phyloP scores from a whole-genome alignment of 768 basidiomycete species.

The Lactarius hengduanensis region DNA sequence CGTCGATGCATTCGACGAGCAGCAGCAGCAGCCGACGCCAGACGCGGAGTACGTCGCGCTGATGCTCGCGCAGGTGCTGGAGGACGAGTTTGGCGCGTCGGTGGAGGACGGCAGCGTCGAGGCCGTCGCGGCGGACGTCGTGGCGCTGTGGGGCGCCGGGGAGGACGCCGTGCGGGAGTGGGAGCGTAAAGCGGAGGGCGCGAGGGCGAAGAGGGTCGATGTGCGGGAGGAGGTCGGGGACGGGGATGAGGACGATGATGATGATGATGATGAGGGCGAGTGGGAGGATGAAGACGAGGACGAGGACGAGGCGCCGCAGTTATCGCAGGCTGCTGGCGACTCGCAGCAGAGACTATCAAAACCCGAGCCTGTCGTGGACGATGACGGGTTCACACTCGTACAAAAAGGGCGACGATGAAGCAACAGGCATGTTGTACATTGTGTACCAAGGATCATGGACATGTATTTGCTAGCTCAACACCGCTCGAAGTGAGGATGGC shows the following conservation, averaged over 20 bases:
- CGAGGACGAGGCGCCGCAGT: slow-evolving; percentile 54
- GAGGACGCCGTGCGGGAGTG: slow-evolving; percentile 54
- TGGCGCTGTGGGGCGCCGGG: slow-evolving; percentile 62
- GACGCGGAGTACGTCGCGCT: slow-evolving; percentile 82
- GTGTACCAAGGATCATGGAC: background rate
- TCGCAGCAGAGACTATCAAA: slow-evolving; percentile 34
- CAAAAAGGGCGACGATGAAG: slow-evolving; percentile 43
- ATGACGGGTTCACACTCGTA: slow-evolving; percentile 90
- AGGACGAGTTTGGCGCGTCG: slow-evolving; percentile 81
- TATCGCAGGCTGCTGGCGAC: slow-evolving; percentile 43
- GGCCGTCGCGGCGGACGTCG: slow-evolving; percentile 67
- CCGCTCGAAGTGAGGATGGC: slow-evolving; percentile 10
- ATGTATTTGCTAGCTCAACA: slow-evolving; percentile 13
- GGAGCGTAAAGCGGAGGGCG: slow-evolving; percentile 59
- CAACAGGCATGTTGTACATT: slow-evolving; percentile 22
- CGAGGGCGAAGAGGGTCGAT: slow-evolving; percentile 55
- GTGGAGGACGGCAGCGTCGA: slow-evolving; percentile 86
- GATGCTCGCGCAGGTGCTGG: slow-evolving; percentile 76
- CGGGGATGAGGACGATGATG: slow-evolving; percentile 42
- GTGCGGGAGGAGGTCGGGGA: slow-evolving; percentile 46
- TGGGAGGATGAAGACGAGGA: slow-evolving; percentile 36
- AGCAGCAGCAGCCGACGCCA: slow-evolving; percentile 29
- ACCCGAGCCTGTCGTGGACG: slow-evolving; percentile 75
- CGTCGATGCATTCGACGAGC: slow-evolving; percentile 69
- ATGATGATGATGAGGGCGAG: slow-evolving; percentile 46